Evolutionary conservation across 1,284 basidiomycete species (phyloP).

Genomic region (Fistulinella cinereoalba): DNA sequence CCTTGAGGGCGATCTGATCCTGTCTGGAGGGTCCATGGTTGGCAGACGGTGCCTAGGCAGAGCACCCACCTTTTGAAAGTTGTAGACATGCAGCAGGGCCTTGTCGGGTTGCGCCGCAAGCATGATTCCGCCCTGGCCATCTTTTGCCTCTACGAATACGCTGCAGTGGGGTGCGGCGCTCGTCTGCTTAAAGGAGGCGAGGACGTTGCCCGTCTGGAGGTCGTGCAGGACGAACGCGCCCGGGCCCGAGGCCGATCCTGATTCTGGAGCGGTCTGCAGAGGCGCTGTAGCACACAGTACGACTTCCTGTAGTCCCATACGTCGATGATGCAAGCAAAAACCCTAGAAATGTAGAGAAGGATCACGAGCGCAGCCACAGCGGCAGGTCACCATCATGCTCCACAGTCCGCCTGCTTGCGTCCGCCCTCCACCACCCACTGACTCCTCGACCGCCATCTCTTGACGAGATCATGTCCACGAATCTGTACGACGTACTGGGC

Average conservation of each 20-base stretch:
- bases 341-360: slow-evolving; percentile 9
- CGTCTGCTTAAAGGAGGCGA: slow-evolving; percentile 77
- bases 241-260: slow-evolving; percentile 36
- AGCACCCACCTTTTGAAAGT: slow-evolving; percentile 71
- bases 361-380: slow-evolving; percentile 18
- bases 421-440: not conserved
- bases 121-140: slow-evolving; percentile 72
- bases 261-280: slow-evolving; percentile 37
- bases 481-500: slow-evolving; percentile 54
- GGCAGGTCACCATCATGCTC: not conserved
- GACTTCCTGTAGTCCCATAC: slow-evolving; percentile 65
- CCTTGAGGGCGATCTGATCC: slow-evolving; percentile 86
- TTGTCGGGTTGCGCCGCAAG: slow-evolving; percentile 78
- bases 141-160: slow-evolving; percentile 57
- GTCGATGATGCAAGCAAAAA: not conserved
- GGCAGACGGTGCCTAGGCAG: not conserved
- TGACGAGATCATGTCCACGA: slow-evolving; percentile 44
- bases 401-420: slow-evolving; percentile 2
- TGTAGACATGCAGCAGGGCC: slow-evolving; percentile 75
- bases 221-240: slow-evolving; percentile 70
- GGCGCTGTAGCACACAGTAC: slow-evolving; percentile 60
- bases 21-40: slow-evolving; percentile 32
- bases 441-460: not conserved
- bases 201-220: slow-evolving; percentile 61
- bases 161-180: slow-evolving; percentile 57